Evolutionary conservation across 495 filamentous ascomycete genomes (phyloP).

Genomic region (Xeromyces bisporus): DNA sequence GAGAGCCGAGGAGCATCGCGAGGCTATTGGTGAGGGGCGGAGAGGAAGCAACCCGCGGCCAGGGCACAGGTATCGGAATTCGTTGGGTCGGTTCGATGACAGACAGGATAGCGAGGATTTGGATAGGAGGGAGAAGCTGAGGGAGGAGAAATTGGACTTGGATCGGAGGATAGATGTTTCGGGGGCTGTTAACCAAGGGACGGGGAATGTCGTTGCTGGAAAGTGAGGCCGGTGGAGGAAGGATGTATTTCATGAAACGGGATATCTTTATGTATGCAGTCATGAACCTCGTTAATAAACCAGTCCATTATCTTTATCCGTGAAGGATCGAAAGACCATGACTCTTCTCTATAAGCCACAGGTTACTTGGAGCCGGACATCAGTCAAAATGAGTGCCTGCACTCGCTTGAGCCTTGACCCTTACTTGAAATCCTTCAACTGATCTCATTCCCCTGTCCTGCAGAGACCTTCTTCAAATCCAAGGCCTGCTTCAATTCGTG

Average conservation of each 20-base stretch:
- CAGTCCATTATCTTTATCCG: too few relatives aligned
- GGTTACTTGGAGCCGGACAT: too few relatives aligned
- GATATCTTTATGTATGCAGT: too few relatives aligned
- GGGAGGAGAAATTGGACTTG: constrained; percentile 14
- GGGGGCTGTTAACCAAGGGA: constrained; percentile 12
- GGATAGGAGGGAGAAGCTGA: constrained; percentile 14
- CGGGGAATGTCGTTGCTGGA: constrained; percentile 17
- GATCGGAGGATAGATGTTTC: constrained; percentile 17
- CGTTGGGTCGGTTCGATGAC: neutral
- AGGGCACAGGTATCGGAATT: constrained; percentile 1
- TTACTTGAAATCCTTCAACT: too few relatives aligned
- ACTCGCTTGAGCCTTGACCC: too few relatives aligned
- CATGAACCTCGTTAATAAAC: too few relatives aligned
- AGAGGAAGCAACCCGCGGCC: constrained; percentile 8
- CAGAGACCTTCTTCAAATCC: constrained; percentile 30
- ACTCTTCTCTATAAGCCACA: too few relatives aligned
- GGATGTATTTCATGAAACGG: too few relatives aligned
- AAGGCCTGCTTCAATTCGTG: constrained; percentile 31
- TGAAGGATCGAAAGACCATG: too few relatives aligned
- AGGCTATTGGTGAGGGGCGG: constrained; percentile 19
- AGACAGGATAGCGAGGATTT: constrained; percentile 3
- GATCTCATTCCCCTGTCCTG: constrained; percentile 24
- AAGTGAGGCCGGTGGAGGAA: constrained; percentile 2
- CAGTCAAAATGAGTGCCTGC: too few relatives aligned
- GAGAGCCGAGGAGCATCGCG: constrained; percentile 29